A percentile compares a stretch with the other conserved stretches of the same genome.
These are phyloP conservation scores for Ceratobasidium sp. DNA, from an alignment of 1,284 basidiomycete genomes.

Conservation along the genomic window DNA sequence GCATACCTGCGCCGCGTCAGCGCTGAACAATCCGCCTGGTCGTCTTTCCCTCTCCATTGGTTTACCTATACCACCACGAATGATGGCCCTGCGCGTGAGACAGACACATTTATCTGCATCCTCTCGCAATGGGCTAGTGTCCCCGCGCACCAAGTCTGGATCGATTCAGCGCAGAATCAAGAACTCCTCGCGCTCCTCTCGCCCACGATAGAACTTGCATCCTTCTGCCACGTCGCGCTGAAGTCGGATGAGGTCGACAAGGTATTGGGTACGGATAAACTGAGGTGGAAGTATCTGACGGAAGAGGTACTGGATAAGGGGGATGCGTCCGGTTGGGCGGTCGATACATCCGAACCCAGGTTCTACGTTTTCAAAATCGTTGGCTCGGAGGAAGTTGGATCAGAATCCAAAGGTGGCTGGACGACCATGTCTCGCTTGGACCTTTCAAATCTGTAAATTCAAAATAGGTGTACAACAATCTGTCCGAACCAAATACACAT, in stretches of 20 bases:
- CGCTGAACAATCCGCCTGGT: constrained; percentile 30
- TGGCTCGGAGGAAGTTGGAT: not conserved
- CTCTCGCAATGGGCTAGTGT: constrained; percentile 28
- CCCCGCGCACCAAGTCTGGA: constrained; percentile 29
- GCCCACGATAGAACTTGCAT: constrained; percentile 15
- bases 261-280: not conserved
- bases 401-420: not conserved
- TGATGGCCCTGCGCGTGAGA: not conserved
- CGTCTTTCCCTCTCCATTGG: constrained; percentile 27
- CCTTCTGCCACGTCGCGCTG: constrained; percentile 32
- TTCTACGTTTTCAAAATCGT: constrained; percentile 24
- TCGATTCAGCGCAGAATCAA: constrained; percentile 36
- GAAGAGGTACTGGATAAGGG: not conserved
- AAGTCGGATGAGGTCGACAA: not conserved
- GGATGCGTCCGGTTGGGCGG: constrained; percentile 25
- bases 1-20: constrained; percentile 10
- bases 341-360: constrained; percentile 11
- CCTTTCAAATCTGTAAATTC: constrained; percentile 11
- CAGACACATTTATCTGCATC: constrained; percentile 29
- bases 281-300: constrained; percentile 16
- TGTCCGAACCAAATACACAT: no score
- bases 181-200: not conserved
- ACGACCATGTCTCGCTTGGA: constrained; percentile 36
- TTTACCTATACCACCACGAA: constrained; percentile 17
- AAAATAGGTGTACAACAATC: not conserved